Percentiles rank a stretch among this genome's conserved stretches.
phyloP scores from a whole-genome alignment of 495 filamentous ascomycete species.

The Trichoderma virens region DNA sequence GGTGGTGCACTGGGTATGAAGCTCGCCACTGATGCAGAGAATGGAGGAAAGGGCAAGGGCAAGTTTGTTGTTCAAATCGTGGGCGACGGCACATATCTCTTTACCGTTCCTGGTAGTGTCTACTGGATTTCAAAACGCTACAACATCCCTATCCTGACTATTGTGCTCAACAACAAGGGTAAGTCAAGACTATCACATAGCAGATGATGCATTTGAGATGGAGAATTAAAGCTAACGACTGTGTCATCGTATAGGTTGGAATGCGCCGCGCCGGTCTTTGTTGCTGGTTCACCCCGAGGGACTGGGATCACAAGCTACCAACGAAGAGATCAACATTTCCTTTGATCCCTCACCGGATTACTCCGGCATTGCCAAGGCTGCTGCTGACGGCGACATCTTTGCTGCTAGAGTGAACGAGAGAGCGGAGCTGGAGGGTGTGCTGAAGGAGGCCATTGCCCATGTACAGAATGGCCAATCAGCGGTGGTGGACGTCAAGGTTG shows the following conservation, averaged over 20 bases:
- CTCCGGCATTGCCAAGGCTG: conserved; percentile 83
- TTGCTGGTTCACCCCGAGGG: conserved; percentile 80
- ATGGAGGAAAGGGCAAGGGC: conserved; percentile 57
- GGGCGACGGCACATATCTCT: conserved; percentile 87
- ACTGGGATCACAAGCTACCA: conserved; percentile 64
- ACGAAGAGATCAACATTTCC: conserved; percentile 83
- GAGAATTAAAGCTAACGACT: conserved; percentile 12
- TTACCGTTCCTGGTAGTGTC: conserved; percentile 79
- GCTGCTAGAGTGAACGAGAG: conserved; percentile 54
- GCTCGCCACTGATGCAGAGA: conserved; percentile 62
- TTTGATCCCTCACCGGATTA: conserved; percentile 86
- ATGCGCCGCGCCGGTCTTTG: conserved; percentile 69
- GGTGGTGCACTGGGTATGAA: conserved; percentile 84
- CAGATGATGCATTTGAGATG: too few species aligned
- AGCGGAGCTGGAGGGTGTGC: conserved; percentile 49
- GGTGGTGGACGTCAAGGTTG: conserved; percentile 52
- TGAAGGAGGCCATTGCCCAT: conserved; percentile 59
- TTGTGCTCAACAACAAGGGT: conserved; percentile 91
- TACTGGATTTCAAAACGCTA: conserved; percentile 91
- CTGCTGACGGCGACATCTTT: conserved; percentile 67
- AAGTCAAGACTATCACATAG: conserved; percentile 13
- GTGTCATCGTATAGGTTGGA: conserved; percentile 54
- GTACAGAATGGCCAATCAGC: conserved; percentile 61
- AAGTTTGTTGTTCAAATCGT: conserved; percentile 92
- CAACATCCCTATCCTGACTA: conserved; percentile 78